A percentile compares a stretch with the other conserved stretches of the same genome.
phyloP scores from a whole-genome alignment of 306 rosid species.

The Coriaria nepalensis region DNA sequence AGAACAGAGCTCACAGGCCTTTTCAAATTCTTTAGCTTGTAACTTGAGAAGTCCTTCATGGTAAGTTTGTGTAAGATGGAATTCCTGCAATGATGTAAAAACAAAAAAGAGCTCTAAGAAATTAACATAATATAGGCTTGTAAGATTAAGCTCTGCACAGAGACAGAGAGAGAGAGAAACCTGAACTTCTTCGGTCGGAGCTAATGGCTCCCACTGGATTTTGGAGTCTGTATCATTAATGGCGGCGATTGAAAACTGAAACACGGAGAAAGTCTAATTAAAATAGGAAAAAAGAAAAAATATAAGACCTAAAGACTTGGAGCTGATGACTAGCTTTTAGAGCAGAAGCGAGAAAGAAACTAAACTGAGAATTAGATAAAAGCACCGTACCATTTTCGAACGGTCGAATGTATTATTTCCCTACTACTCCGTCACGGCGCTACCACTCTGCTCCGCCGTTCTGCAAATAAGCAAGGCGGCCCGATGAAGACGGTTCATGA shows the following conservation, averaged over 20 bases:
- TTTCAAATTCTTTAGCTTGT: slow-evolving; percentile 71
- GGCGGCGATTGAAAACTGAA: slow-evolving; percentile 88
- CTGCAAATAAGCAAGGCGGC: too few relatives aligned
- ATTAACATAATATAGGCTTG: not conserved
- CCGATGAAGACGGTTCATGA: too few relatives aligned
- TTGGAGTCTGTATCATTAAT: slow-evolving; percentile 76
- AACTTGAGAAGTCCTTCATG: slow-evolving; percentile 84
- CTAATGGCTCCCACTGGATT: slow-evolving; percentile 83
- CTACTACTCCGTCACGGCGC: not conserved
- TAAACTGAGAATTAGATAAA: not conserved
- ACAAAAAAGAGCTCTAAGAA: not conserved
- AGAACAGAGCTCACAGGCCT: slow-evolving; percentile 69
- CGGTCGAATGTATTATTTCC: not conserved
- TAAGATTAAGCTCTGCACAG: not conserved
- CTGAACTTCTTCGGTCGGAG: slow-evolving; percentile 98
- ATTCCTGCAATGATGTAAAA: slow-evolving; percentile 46
- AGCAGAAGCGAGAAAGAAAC: too few relatives aligned
- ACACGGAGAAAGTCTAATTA: slow-evolving; percentile 2
- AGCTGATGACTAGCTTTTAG: too few relatives aligned
- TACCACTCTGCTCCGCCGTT: too few relatives aligned
- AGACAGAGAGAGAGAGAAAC: slow-evolving; percentile 23
- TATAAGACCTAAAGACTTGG: not conserved
- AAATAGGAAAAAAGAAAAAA: not conserved
- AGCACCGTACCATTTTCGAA: slow-evolving; percentile 18
- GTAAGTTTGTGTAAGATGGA: slow-evolving; percentile 83